Evolutionary conservation across 805 yeast species (phyloP), one percentile per base, ranked within the genome.

Genomic region (Metschnikowia proteae): DNA sequence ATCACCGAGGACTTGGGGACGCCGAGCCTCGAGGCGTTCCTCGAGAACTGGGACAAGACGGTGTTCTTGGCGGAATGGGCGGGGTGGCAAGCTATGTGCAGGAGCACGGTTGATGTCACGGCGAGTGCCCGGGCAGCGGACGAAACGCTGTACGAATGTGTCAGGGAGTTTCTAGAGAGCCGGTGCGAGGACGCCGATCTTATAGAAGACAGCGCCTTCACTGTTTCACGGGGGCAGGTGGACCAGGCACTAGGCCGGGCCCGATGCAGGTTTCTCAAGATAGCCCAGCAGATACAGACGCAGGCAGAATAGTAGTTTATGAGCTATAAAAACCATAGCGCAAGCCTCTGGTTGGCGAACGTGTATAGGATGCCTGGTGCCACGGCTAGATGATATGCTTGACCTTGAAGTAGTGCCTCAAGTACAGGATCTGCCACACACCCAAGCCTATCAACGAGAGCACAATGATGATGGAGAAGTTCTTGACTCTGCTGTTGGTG

Each of bases 401-500:
- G 39, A 89, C 80, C 70, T 82, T 84, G 84, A 94, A 94, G 76
- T 88, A 94, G 67, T 87, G 85, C 74, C 96, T 85, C 72, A 94
- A 79, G 72, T 94, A 94, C 59, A 82, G 81, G 57, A 94, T 78
- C 77, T 94, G 98, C 96, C 97, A 92, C 34, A 78, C 83, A 43
- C 97, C 97, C 60, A 94, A 81, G 26, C 82, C 81, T 45, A 89
- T 64, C 65, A 94, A 79, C 33, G 89, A 76, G 35, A 84, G 29
- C 50, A 90, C 76, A 52, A 89, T 81, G 40, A 83, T 61, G 30
- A 87, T 60, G 11, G 96, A 88, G 67, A 94, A 94, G 72, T 84
- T 83, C 73, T 89, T 84, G 50, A 92, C 97, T 66, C 99, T 84
- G 58, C 85, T 78, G 72, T 94, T 94, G 45, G 99, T 94, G 38